A percentile compares a stretch with the other conserved stretches of the same genome.
phyloP scores from a whole-genome alignment of 331 rosid species.

The Malus hybrid region DNA sequence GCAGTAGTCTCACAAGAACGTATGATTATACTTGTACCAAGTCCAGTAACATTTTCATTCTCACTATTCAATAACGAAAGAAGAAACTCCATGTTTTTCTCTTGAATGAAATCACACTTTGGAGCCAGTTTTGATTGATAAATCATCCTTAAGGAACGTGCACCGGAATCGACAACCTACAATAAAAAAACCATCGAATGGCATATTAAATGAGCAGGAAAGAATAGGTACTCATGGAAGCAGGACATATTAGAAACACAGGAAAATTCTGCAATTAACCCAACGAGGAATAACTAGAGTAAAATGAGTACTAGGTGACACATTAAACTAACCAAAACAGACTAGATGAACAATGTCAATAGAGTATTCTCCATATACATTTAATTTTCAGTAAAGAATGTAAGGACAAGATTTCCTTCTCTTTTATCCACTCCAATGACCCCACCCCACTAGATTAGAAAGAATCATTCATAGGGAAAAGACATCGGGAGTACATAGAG shows the following conservation, averaged over 20 bases:
- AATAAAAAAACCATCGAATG: constrained; percentile 11
- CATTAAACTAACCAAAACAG: background rate
- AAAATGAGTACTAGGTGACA: background rate
- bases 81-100: constrained; percentile 53
- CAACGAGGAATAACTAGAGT: background rate
- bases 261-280: background rate
- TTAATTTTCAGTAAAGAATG: background rate
- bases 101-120: constrained; percentile 53
- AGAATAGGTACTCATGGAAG: background rate
- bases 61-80: constrained; percentile 58
- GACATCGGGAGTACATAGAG: background rate
- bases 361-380: background rate
- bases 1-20: constrained; percentile 56
- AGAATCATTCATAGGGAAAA: background rate
- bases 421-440: background rate
- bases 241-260: background rate
- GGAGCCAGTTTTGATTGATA: constrained; percentile 79
- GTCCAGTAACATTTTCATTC: constrained; percentile 68
- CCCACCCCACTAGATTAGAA: background rate
- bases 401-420: background rate
- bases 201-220: background rate
- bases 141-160: constrained; percentile 74
- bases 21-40: constrained; percentile 73
- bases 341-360: background rate
- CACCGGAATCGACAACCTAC: constrained; percentile 75